Percentiles rank a stretch among this genome's conserved stretches.
phyloP scores from a whole-genome alignment of 306 rosid species.

The Vigna nakashimae region DNA sequence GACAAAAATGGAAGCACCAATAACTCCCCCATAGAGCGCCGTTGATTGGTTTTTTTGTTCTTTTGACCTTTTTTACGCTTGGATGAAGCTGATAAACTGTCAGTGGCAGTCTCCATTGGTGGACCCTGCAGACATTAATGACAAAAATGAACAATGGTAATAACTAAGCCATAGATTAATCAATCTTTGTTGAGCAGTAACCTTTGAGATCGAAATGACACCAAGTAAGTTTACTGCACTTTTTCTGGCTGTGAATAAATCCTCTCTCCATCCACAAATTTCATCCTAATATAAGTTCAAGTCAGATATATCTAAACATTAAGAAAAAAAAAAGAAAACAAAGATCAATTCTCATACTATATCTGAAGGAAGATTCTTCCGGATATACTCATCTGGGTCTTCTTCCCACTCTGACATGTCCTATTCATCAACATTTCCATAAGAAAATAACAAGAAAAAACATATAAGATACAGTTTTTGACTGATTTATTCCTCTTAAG shows the following conservation, averaged over 20 bases:
- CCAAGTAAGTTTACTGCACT: conserved; percentile 87
- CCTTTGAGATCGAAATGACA: conserved; percentile 87
- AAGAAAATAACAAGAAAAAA: conserved; percentile 25
- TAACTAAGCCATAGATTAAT: conserved; percentile 30
- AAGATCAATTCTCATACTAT: conserved; percentile 61
- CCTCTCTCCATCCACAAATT: conserved; percentile 91
- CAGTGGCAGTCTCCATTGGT: conserved; percentile 52
- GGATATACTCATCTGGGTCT: conserved; percentile 85
- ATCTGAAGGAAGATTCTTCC: conserved; percentile 93
- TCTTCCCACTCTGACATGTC: conserved; percentile 92
- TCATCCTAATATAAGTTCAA: conserved; percentile 63
- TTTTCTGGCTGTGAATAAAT: conserved; percentile 89
- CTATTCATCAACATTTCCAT: conserved; percentile 54
- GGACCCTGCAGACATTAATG: conserved; percentile 70
- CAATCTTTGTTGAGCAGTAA: conserved; percentile 43
- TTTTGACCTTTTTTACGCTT: conserved; percentile 86
- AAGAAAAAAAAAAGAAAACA: conserved; percentile 18
- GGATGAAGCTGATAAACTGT: conserved; percentile 58
- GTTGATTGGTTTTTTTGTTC: conserved; percentile 61
- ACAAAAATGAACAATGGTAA: conserved; percentile 37
- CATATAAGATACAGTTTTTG: conserved; percentile 32
- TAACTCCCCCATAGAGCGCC: conserved; percentile 76
- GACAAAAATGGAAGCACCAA: conserved; percentile 91
- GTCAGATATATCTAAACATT: conserved; percentile 32
- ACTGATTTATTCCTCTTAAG: conserved; percentile 14